These are phyloP conservation scores for Cutaneotrichosporon sp. DNA, from an alignment of 1,284 basidiomycete genomes.

Conservation along the genomic window DNA sequence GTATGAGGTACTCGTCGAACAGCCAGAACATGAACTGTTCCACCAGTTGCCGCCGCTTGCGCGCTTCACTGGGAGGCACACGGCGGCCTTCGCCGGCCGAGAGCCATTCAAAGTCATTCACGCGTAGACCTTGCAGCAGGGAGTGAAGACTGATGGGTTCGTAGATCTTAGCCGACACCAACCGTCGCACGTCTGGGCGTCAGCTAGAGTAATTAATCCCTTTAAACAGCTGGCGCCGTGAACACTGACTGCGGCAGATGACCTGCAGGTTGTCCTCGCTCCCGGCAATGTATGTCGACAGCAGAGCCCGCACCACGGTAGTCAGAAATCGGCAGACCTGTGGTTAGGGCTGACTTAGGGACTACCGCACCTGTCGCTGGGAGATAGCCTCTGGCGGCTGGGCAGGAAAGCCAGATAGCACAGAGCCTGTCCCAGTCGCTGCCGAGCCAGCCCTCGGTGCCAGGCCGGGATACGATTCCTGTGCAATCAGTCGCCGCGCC, in stretches of 20 bases:
- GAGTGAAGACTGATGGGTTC: slow-evolving; percentile 78
- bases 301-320: slow-evolving; percentile 61
- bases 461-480: no score
- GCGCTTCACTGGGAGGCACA: slow-evolving; percentile 60
- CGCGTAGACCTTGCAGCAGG: slow-evolving; percentile 69
- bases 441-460: no score
- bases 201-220: no score
- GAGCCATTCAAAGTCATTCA: slow-evolving; percentile 78
- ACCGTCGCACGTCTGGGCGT: slow-evolving; percentile 60
- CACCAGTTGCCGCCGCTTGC: slow-evolving; percentile 69
- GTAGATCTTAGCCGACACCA: slow-evolving; percentile 69
- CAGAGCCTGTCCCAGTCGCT: no score
- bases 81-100: slow-evolving; percentile 30
- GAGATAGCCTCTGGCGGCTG: slow-evolving; percentile 2
- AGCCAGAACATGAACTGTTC: slow-evolving; percentile 89
- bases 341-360: not conserved
- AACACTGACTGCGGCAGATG: slow-evolving; percentile 59
- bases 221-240: no score
- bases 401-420: not conserved
- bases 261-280: slow-evolving; percentile 62
- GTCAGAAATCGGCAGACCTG: slow-evolving; percentile 68
- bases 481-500: not conserved
- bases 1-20: slow-evolving; percentile 76
- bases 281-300: slow-evolving; percentile 76
- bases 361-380: slow-evolving; percentile 49